Percentiles rank a stretch among this genome's conserved stretches.
phyloP scores from a whole-genome alignment of 805 yeast genomes.

The Candida ulmi region DNA sequence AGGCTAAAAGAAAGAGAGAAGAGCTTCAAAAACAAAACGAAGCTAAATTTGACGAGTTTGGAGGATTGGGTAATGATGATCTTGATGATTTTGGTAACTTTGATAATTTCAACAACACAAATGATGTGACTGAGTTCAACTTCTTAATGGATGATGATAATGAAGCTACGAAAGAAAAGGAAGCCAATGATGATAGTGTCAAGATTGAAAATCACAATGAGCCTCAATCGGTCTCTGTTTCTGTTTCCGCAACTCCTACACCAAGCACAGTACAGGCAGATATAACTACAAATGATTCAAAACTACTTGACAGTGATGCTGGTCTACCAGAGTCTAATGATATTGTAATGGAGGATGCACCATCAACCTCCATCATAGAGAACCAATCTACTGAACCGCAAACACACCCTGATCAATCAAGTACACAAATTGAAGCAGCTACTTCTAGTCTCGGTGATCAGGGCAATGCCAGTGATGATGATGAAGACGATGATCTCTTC shows the following conservation, averaged over 20 bases:
- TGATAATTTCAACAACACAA: constrained; percentile 16
- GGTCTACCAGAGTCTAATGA: too few relatives aligned
- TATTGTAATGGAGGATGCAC: too few relatives aligned
- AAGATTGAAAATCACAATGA: neutral
- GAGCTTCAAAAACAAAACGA: constrained; percentile 4
- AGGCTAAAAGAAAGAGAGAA: constrained; percentile 8
- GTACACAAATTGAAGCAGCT: too few relatives aligned
- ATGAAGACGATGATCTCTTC: constrained; percentile 16
- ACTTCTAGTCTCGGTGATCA: too few relatives aligned
- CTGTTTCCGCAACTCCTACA: too few relatives aligned
- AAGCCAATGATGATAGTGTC: neutral
- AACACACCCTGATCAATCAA: too few relatives aligned
- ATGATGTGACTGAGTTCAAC: neutral
- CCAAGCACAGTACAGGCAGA: too few relatives aligned
- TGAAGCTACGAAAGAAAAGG: neutral
- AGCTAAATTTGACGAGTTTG: constrained; percentile 8
- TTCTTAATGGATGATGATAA: neutral
- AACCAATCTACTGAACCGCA: too few relatives aligned
- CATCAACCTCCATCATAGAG: too few relatives aligned
- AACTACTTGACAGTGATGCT: too few relatives aligned
- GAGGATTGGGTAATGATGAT: constrained; percentile 1
- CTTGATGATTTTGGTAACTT: constrained; percentile 27
- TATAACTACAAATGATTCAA: too few relatives aligned
- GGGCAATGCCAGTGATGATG: constrained; percentile 25
- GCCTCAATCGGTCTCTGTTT: too few relatives aligned